These are phyloP conservation scores for Berkeleyomyces rouxiae DNA, from an alignment of 2,329 filamentous ascomycete genomes.

Conservation along the genomic window DNA sequence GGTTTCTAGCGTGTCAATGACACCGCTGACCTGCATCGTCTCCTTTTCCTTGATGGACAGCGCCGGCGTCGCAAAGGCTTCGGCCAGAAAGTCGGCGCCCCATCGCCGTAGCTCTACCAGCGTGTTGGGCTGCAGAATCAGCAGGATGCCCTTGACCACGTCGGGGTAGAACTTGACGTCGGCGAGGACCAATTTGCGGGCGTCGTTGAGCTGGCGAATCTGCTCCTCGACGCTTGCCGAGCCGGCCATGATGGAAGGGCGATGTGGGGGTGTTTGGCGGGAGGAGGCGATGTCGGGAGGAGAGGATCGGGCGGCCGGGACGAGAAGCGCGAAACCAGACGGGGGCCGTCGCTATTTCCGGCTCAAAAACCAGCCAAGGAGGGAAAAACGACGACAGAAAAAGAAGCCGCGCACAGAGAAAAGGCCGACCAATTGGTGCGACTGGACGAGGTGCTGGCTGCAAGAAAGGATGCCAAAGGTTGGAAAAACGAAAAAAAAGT, in stretches of 20 bases:
- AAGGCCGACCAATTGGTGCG: too few relatives aligned
- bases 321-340: not conserved
- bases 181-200: slow-evolving; percentile 72
- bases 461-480: not conserved
- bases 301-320: not conserved
- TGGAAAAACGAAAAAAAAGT: not conserved
- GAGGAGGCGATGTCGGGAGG: slow-evolving; percentile 3
- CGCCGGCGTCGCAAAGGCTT: slow-evolving; percentile 87
- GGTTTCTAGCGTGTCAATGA: slow-evolving; percentile 59
- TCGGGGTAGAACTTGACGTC: slow-evolving; percentile 81
- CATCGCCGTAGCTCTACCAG: slow-evolving; percentile 76
- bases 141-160: slow-evolving; percentile 84
- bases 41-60: slow-evolving; percentile 65
- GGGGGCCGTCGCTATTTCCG: too few relatives aligned
- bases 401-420: not conserved
- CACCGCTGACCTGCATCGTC: slow-evolving; percentile 50
- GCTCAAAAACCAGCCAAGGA: not conserved
- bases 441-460: not conserved
- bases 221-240: slow-evolving; percentile 51
- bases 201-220: slow-evolving; percentile 74
- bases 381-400: not conserved
- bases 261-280: slow-evolving; percentile 3
- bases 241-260: slow-evolving; percentile 32
- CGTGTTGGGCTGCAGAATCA: slow-evolving; percentile 63
- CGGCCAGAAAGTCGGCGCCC: slow-evolving; percentile 89